Percentiles rank a stretch among this genome's conserved stretches.
Evolutionary conservation across 352 stramenopile species (phyloP).

Genomic region (Thraustotheca clavata): DNA sequence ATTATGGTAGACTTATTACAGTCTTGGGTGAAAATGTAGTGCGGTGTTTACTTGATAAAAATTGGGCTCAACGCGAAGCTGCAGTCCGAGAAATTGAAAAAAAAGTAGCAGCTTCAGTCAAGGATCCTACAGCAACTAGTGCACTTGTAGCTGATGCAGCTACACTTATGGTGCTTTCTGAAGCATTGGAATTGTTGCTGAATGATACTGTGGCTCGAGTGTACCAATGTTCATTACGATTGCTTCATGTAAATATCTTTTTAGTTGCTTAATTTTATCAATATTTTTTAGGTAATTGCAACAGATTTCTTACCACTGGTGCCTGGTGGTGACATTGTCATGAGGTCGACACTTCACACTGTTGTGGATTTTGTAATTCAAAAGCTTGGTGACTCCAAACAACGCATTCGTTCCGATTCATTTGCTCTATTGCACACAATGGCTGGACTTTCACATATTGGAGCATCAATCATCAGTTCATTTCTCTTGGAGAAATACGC

Average conservation of each 20-base stretch:
- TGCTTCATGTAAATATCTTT: conserved; percentile 37
- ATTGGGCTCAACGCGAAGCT: conserved; percentile 63
- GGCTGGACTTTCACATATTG: conserved; percentile 44
- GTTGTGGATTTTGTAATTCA: conserved; percentile 52
- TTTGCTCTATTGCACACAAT: conserved; percentile 62
- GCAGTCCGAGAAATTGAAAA: conserved; percentile 68
- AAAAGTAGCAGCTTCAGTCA: conserved; percentile 45
- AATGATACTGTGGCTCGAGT: conserved; percentile 71
- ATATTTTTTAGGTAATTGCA: conserved; percentile 34
- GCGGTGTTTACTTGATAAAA: conserved; percentile 73
- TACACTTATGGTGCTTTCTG: conserved; percentile 44
- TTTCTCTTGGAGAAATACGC: conserved; percentile 57
- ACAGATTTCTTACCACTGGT: conserved; percentile 64
- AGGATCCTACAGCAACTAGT: conserved; percentile 2
- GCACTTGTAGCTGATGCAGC: conserved; percentile 34
- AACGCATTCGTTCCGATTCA: conserved; percentile 57
- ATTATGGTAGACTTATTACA: conserved; percentile 42
- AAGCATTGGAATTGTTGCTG: conserved; percentile 52
- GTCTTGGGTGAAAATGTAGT: conserved; percentile 59
- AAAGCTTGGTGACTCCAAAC: conserved; percentile 71
- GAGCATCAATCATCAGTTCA: conserved; percentile 46
- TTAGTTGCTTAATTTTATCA: neutral
- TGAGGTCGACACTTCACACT: conserved; percentile 55
- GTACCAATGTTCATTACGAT: conserved; percentile 63
- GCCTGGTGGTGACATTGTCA: conserved; percentile 22